These are phyloP conservation scores for Aspergillus sp. DNA, from an alignment of 2,329 filamentous ascomycete species.

Conservation along the genomic window DNA sequence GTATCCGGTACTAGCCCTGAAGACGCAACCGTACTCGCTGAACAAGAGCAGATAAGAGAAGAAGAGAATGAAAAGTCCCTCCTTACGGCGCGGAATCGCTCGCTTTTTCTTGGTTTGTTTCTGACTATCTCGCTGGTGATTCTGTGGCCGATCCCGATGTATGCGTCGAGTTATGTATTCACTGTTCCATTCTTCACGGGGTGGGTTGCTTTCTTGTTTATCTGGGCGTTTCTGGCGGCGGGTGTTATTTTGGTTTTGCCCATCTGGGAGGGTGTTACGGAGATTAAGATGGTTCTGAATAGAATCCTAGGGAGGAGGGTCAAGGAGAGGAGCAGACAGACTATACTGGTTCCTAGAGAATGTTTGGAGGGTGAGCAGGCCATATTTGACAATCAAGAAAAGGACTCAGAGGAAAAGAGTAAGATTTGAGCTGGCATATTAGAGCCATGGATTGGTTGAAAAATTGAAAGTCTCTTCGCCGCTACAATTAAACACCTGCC, in stretches of 20 bases:
- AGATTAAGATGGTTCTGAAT: neutral
- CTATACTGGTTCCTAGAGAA: too few species aligned
- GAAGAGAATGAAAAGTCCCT: too few species aligned
- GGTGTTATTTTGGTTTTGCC: neutral
- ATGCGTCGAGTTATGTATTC: neutral
- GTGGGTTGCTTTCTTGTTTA: neutral
- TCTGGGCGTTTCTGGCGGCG: neutral
- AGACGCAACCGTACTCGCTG: too few species aligned
- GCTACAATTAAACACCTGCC: neutral
- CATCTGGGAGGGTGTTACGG: neutral
- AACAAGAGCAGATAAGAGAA: too few species aligned
- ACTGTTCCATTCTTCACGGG: neutral
- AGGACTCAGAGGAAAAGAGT: too few species aligned
- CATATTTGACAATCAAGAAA: too few species aligned
- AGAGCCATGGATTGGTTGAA: too few species aligned
- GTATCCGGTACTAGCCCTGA: too few species aligned
- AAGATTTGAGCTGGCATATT: too few species aligned
- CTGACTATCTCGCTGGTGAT: neutral
- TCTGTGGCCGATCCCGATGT: constrained; percentile 1
- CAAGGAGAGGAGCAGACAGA: neutral
- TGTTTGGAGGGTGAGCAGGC: too few species aligned
- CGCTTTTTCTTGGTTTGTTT: neutral
- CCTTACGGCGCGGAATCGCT: neutral
- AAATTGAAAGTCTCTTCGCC: too few species aligned
- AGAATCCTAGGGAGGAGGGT: neutral